Evolutionary conservation across 2,329 filamentous ascomycete species (phyloP).

Genomic region (Plectosphaerella plurivora): DNA sequence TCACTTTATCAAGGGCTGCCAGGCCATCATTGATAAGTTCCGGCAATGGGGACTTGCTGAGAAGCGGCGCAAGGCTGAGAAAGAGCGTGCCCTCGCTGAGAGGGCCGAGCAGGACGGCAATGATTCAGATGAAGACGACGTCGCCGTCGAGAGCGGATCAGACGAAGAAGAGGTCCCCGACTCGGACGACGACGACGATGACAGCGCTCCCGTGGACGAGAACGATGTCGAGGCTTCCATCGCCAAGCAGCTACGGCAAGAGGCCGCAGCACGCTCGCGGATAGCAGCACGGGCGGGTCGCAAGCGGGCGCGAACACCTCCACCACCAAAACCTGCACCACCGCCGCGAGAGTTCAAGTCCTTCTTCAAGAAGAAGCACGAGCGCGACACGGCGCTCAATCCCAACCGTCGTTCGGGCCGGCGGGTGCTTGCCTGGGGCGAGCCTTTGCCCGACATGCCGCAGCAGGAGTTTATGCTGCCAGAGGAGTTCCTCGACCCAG

Average conservation of each 20-base stretch:
- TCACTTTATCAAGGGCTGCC: slow-evolving; percentile 80
- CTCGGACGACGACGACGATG: slow-evolving; percentile 21
- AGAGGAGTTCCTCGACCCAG: slow-evolving; percentile 54
- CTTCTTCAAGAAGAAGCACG: slow-evolving; percentile 77
- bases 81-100: slow-evolving; percentile 57
- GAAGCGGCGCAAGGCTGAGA: slow-evolving; percentile 73
- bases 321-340: slow-evolving; percentile 29
- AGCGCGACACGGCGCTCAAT: slow-evolving; percentile 75
- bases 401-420: slow-evolving; percentile 65
- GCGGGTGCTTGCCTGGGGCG: slow-evolving; percentile 75
- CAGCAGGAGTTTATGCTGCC: slow-evolving; percentile 74
- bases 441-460: slow-evolving; percentile 67
- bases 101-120: slow-evolving; percentile 36
- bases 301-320: slow-evolving; percentile 17
- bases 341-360: slow-evolving; percentile 66
- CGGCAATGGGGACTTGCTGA: slow-evolving; percentile 84
- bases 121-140: slow-evolving; percentile 15
- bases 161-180: slow-evolving; percentile 18
- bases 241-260: slow-evolving; percentile 71
- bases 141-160: slow-evolving; percentile 17
- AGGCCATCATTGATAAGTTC: slow-evolving; percentile 82
- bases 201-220: slow-evolving; percentile 49
- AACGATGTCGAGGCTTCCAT: slow-evolving; percentile 68
- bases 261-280: slow-evolving; percentile 55
- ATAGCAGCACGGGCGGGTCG: slow-evolving; percentile 18